Evolutionary conservation across 768 basidiomycete species (phyloP).

Genomic region (Pulveroboletus sp.): DNA sequence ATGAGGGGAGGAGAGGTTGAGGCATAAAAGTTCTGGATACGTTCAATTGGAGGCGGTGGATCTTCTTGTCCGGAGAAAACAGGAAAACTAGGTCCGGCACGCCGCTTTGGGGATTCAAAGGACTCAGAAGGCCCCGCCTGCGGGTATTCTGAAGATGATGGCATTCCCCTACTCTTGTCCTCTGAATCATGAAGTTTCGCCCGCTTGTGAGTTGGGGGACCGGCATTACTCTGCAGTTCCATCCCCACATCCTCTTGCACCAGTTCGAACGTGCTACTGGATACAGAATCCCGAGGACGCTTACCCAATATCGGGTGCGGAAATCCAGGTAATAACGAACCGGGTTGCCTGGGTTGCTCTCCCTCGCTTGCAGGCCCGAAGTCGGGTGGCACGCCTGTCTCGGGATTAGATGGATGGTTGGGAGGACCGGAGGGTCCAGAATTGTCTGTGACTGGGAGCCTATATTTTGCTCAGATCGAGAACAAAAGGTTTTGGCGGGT

Average conservation of each 20-base stretch:
- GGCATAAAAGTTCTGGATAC: conserved; percentile 49
- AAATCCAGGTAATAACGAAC: conserved; percentile 34
- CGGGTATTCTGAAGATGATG: conserved; percentile 9
- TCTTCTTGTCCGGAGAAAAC: conserved; percentile 47
- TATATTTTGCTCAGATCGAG: conserved; percentile 15
- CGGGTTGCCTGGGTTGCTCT: conserved; percentile 12
- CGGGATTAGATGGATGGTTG: conserved; percentile 20
- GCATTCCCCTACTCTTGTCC: conserved; percentile 18
- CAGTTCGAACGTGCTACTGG: conserved; percentile 42
- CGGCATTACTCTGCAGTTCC: conserved; percentile 36
- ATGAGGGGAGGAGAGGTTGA: conserved; percentile 39
- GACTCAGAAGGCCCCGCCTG: conserved; percentile 17
- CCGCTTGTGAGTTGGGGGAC: conserved; percentile 53
- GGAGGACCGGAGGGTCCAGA: conserved; percentile 18
- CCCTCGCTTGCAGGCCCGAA: conserved; percentile 3
- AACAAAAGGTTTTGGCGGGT: neutral
- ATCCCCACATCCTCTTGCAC: conserved; percentile 39
- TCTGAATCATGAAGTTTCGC: conserved; percentile 34
- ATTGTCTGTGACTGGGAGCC: conserved; percentile 19
- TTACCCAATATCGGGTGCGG: conserved; percentile 59
- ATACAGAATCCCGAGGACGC: conserved; percentile 51
- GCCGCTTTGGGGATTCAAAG: conserved; percentile 16
- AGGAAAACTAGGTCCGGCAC: conserved; percentile 41
- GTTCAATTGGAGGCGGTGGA: conserved; percentile 48
- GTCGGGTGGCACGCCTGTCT: conserved; percentile 10